Evolutionary conservation across 1,284 basidiomycete species (phyloP).

Genomic region (Kwoniella shivajii): DNA sequence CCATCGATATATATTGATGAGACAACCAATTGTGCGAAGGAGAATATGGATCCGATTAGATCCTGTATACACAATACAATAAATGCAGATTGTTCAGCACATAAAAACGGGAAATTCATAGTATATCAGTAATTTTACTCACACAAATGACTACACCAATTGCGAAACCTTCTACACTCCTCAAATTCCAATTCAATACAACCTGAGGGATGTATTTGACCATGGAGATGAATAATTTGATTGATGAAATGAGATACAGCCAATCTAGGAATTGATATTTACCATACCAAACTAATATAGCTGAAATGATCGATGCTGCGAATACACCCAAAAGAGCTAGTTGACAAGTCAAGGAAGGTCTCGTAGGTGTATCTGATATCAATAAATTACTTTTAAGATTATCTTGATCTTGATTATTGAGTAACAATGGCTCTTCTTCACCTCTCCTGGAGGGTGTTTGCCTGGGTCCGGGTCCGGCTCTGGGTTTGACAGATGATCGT

Average conservation of each 20-base stretch:
- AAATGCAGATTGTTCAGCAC: neutral
- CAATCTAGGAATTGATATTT: conserved; percentile 47
- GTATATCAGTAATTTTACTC: conserved; percentile 7
- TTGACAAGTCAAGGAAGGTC: conserved; percentile 27
- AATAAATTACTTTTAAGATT: neutral
- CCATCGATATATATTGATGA: conserved; percentile 44
- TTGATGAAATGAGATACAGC: conserved; percentile 44
- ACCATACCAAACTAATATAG: conserved; percentile 28
- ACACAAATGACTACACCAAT: conserved; percentile 44
- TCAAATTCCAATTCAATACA: conserved; percentile 44
- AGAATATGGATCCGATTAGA: conserved; percentile 47
- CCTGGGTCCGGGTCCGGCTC: no score
- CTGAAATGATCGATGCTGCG: conserved; percentile 23
- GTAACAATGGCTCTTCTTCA: conserved; percentile 3
- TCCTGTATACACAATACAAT: no score
- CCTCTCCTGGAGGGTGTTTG: no score
- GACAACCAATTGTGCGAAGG: conserved; percentile 51
- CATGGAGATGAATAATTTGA: conserved; percentile 49
- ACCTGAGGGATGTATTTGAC: conserved; percentile 54
- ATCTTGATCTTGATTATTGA: neutral
- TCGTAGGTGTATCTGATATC: conserved; percentile 16
- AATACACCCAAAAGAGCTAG: conserved; percentile 33
- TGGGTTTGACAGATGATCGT: no score
- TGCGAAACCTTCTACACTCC: conserved; percentile 47
- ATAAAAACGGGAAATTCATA: neutral